Base-by-base conservation (phyloP, 441 rosid genomes). In the Euphorbia schlechtendalii region DNA sequence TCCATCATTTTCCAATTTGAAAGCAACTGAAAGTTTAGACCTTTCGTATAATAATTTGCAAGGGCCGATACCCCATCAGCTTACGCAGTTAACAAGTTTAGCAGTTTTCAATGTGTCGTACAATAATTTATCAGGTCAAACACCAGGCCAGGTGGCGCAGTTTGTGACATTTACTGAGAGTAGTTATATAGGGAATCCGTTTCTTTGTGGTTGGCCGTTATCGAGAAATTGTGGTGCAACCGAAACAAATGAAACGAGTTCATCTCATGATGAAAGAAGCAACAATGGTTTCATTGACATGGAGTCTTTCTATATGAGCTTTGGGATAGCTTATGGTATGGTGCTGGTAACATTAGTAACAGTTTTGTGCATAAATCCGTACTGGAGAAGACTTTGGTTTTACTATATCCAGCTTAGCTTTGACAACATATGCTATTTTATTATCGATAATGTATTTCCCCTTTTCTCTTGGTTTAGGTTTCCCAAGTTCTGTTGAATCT, bases 71-170 rank as follows among this genome's bases (percentile, higher is more conserved):
- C 65, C 65, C 28, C 13, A 62, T 36, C 70, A 61, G 41, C 55
- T 62, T 18, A 62, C 38, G 6, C 24, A 62, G 8, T 12, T 61
- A 56, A 5, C 12, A 69, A 12, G 5, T 25, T 5, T 59, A 65
- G 9, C 18, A 51, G n/a, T 11, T 6, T 76, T 79, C 61, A 66
- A 55, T 25, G 71, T 79, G 18, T 66, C 78, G 24, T 13, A 68
- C 40, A 64, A 79, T 45, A 71, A 79, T 53, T 67, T 76, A n/a
- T 72, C 71, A 5, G 68, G 78, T 5, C 61, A 17, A n/a, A 68
- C 59, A 5, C 77, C 69, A 0, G 27, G 40, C 3, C 45, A 40
- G 24, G 56, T 40, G 9, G 51, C 17, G 8, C 76, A 65, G 40
- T 80, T 77, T 3, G 34, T 22, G 17, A 74, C 74, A 7, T 72